A percentile compares a stretch with the other conserved stretches of the same genome.
phyloP scores from a whole-genome alignment of 1,139 yeast species.

The Yamadazyma kanchanaburiensis region DNA sequence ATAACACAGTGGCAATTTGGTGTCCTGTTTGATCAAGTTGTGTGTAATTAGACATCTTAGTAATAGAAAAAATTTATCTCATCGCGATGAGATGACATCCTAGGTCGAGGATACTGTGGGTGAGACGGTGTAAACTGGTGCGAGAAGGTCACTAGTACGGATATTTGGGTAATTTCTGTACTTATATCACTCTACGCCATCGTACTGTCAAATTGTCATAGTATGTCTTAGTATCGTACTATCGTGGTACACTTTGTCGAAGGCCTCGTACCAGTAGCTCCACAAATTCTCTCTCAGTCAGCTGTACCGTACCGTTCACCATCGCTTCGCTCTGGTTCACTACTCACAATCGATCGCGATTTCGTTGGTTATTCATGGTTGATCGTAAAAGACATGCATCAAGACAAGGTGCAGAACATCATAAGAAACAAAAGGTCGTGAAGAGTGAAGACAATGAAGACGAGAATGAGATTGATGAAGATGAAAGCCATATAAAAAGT shows the following conservation, averaged over 20 bases:
- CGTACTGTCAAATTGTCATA: too few species aligned
- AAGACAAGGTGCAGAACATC: neutral
- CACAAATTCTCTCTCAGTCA: neutral
- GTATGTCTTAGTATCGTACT: too few species aligned
- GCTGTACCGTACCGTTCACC: neutral
- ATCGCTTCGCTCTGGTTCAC: neutral
- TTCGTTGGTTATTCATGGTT: constrained; percentile 18
- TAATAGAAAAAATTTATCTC: too few species aligned
- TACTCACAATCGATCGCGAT: neutral
- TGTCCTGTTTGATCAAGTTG: constrained; percentile 30
- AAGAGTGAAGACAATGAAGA: constrained; percentile 15
- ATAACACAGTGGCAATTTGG: constrained; percentile 76
- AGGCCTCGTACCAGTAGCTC: too few species aligned
- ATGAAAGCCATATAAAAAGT: constrained; percentile 9
- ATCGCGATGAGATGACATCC: constrained; percentile 3
- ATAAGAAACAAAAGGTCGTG: neutral
- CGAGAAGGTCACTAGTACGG: too few species aligned
- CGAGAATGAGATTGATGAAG: constrained; percentile 18
- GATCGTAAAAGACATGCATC: constrained; percentile 27
- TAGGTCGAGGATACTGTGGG: neutral
- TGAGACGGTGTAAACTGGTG: too few species aligned
- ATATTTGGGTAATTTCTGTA: too few species aligned
- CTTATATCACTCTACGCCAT: too few species aligned
- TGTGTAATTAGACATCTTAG: constrained; percentile 52
- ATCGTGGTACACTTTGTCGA: too few species aligned